Evolutionary conservation across 208 protist genomes (phyloP).

Genomic region (Trypanosoma theileri): DNA sequence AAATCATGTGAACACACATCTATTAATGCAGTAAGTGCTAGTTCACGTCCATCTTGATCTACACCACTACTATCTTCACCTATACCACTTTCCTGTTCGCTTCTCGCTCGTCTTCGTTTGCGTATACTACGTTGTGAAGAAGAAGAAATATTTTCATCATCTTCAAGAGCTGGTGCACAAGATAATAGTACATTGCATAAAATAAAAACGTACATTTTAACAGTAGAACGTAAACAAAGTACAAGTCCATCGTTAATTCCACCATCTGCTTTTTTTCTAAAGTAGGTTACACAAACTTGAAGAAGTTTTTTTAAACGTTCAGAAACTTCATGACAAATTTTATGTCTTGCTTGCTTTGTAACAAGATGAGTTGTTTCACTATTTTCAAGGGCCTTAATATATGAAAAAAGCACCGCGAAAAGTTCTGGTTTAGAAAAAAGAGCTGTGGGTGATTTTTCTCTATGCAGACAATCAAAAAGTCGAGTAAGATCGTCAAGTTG

Average conservation of each 20-base stretch:
- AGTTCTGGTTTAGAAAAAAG: conserved; percentile 74
- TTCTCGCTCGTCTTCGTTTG: conserved; percentile 37
- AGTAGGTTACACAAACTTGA: conserved; percentile 62
- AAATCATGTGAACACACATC: conserved; percentile 74
- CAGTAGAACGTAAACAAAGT: conserved; percentile 74
- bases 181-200: conserved; percentile 68
- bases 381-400: conserved; percentile 65
- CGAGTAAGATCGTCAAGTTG: conserved; percentile 83
- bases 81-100: conserved; percentile 57
- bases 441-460: conserved; percentile 83
- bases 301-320: conserved; percentile 86
- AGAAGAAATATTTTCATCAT: conserved; percentile 44
- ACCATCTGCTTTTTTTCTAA: conserved; percentile 48
- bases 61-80: conserved; percentile 87
- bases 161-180: conserved; percentile 46
- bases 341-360: conserved; percentile 66
- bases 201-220: conserved; percentile 87
- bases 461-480: conserved; percentile 72
- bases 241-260: conserved; percentile 41
- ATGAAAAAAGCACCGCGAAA: conserved; percentile 68
- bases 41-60: conserved; percentile 84
- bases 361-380: conserved; percentile 41
- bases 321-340: conserved; percentile 87
- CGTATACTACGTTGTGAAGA: conserved; percentile 36
- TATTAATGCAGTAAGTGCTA: conserved; percentile 75